Evolutionary conservation across 2,329 filamentous ascomycete genomes (phyloP).

Genomic region (Pseudocercospora crystallina): DNA sequence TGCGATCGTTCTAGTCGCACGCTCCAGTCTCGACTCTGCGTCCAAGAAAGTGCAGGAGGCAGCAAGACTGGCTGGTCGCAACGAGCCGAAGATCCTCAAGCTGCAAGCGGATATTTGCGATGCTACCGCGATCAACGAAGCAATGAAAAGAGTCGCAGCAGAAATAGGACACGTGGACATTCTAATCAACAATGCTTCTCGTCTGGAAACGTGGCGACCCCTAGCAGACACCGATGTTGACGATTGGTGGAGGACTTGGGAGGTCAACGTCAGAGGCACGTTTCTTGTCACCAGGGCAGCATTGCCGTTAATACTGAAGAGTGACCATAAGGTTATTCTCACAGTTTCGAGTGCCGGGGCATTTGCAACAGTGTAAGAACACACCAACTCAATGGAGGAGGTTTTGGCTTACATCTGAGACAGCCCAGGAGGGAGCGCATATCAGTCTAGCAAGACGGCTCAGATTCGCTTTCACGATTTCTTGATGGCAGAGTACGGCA

Average conservation of each 20-base stretch:
- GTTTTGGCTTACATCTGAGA: neutral
- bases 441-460: neutral
- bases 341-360: too few relatives aligned
- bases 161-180: constrained; percentile 37
- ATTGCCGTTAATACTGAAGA: constrained; percentile 40
- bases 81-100: constrained; percentile 41
- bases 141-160: constrained; percentile 34
- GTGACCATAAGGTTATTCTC: neutral
- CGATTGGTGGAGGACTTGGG: constrained; percentile 51
- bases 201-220: constrained; percentile 14
- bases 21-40: neutral
- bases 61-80: constrained; percentile 33
- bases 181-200: constrained; percentile 39
- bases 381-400: too few relatives aligned
- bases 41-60: constrained; percentile 34
- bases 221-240: constrained; percentile 32
- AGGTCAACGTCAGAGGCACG: constrained; percentile 53
- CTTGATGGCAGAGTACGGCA: constrained; percentile 44
- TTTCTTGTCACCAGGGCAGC: constrained; percentile 40
- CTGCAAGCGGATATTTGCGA: constrained; percentile 47
- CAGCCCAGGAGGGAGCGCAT: constrained; percentile 7
- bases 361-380: neutral
- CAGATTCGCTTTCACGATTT: constrained; percentile 46
- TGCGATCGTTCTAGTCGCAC: constrained; percentile 32
- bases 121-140: constrained; percentile 35